A percentile compares a stretch with the other conserved stretches of the same genome.
Evolutionary conservation across 495 filamentous ascomycete genomes (phyloP).

Genomic region (Penicillium salamii): DNA sequence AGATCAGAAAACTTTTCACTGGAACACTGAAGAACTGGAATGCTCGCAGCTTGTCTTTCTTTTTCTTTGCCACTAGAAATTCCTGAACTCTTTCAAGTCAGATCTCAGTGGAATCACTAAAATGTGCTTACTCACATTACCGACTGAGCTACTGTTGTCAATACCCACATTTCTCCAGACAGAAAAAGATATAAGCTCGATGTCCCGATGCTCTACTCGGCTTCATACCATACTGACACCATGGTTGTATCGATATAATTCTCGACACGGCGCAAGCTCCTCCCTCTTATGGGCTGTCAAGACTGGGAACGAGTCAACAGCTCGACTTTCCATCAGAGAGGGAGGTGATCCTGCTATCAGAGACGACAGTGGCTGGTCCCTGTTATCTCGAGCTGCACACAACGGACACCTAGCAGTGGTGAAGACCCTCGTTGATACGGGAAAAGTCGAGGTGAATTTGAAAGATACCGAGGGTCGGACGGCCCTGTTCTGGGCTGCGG

Average conservation of each 20-base stretch:
- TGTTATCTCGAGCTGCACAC: background rate
- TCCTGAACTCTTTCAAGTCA: too few relatives aligned
- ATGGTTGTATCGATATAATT: background rate
- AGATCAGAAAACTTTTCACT: too few relatives aligned
- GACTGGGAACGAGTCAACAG: background rate
- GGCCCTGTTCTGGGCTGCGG: background rate
- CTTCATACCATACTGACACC: background rate
- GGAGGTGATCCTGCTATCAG: background rate
- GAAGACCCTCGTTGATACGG: background rate
- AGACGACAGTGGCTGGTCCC: background rate
- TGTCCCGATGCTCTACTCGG: background rate
- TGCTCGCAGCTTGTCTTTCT: too few relatives aligned
- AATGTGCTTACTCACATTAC: background rate
- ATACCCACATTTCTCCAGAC: background rate
- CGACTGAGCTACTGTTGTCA: background rate
- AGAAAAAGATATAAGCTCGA: background rate
- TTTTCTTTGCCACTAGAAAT: too few relatives aligned
- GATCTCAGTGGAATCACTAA: too few relatives aligned
- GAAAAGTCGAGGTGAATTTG: background rate
- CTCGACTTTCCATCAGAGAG: background rate
- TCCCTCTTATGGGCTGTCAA: background rate
- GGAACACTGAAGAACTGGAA: too few relatives aligned
- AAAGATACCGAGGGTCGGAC: background rate
- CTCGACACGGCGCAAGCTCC: background rate
- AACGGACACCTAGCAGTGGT: background rate